phyloP scores from a whole-genome alignment of 2,329 filamentous ascomycete genomes.

The Colletotrichum horii region DNA sequence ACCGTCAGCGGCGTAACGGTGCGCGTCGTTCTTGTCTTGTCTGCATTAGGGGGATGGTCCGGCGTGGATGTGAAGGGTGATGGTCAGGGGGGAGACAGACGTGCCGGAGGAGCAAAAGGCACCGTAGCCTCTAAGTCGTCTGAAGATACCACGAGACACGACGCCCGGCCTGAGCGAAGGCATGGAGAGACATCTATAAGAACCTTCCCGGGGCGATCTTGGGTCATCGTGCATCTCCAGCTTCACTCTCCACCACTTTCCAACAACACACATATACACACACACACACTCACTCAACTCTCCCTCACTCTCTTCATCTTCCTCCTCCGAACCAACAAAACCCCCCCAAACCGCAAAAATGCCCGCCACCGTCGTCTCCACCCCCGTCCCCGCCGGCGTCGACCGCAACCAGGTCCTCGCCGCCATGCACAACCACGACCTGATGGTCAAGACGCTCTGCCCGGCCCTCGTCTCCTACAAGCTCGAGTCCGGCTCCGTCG shows the following conservation, averaged over 20 bases:
- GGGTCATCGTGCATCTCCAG: not conserved
- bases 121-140: not conserved
- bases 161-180: not conserved
- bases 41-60: not conserved
- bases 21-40: not conserved
- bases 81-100: not conserved
- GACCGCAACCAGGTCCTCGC: not conserved
- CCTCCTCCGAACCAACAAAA: not conserved
- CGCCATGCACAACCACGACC: constrained; percentile 19
- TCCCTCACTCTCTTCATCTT: not conserved
- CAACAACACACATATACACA: not conserved
- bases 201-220: not conserved
- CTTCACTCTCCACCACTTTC: not conserved
- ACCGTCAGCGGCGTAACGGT: constrained; percentile 10
- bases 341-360: not conserved
- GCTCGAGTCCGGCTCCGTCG: constrained; percentile 12
- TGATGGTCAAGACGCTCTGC: constrained; percentile 22
- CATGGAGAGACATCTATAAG: constrained; percentile 9
- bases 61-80: not conserved
- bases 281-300: not conserved
- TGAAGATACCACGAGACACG: not conserved
- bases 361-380: constrained; percentile 6
- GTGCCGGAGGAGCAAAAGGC: not conserved
- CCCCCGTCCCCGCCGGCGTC: constrained; percentile 19
- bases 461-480: constrained; percentile 16